phyloP scores from a whole-genome alignment of 805 yeast genomes.

The Huiozyma naganishii region DNA sequence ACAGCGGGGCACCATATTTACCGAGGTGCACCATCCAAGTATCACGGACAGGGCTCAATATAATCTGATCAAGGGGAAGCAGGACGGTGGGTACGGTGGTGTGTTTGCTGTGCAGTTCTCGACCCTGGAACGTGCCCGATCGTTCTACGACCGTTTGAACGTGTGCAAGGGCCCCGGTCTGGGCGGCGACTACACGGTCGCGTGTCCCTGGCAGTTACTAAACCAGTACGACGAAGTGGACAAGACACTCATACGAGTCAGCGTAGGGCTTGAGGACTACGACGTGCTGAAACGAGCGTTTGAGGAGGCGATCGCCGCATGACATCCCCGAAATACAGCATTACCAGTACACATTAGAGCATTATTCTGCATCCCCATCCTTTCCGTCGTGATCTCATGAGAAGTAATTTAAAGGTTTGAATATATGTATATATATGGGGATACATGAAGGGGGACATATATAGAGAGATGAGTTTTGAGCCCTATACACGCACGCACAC shows the following conservation, averaged over 20 bases:
- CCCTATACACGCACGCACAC: too few relatives aligned
- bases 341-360: too few relatives aligned
- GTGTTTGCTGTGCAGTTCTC: constrained; percentile 64
- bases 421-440: too few relatives aligned
- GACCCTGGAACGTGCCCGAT: constrained; percentile 50
- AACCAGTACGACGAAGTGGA: constrained; percentile 19
- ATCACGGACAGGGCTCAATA: constrained; percentile 30
- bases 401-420: too few relatives aligned
- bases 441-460: too few relatives aligned
- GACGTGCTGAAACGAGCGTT: constrained; percentile 43
- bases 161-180: constrained; percentile 71
- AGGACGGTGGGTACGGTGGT: constrained; percentile 82
- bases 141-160: constrained; percentile 53
- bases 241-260: constrained; percentile 29
- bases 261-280: constrained; percentile 75
- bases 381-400: too few relatives aligned
- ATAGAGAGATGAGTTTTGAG: too few relatives aligned
- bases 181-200: constrained; percentile 74
- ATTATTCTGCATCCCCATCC: too few relatives aligned
- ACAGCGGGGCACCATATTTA: constrained; percentile 36
- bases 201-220: constrained; percentile 86
- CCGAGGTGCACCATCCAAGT: constrained; percentile 64
- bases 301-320: constrained; percentile 38
- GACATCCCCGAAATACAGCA: too few relatives aligned
- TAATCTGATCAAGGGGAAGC: constrained; percentile 51